Evolutionary conservation across 1,284 basidiomycete genomes (phyloP).

Genomic region (Coriolopsis trogii): DNA sequence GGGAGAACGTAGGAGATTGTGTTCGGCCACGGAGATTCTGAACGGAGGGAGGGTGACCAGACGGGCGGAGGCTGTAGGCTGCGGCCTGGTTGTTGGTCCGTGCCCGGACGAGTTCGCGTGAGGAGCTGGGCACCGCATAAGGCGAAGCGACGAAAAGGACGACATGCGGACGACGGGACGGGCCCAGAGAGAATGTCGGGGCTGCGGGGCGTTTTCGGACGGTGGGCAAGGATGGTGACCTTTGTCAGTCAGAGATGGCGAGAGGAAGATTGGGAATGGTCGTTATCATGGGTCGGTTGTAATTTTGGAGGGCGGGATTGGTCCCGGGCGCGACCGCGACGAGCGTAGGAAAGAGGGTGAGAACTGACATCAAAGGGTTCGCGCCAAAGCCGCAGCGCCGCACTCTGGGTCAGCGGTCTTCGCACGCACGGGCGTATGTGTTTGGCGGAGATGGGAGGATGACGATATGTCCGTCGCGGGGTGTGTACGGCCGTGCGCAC

Average conservation of each 20-base stretch:
- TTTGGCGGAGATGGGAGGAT: constrained; percentile 4
- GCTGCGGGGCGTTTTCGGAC: constrained; percentile 21
- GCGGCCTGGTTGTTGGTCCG: constrained; percentile 8
- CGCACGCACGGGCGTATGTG: constrained; percentile 1
- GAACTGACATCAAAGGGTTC: constrained; percentile 20
- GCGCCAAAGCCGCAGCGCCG: constrained; percentile 12
- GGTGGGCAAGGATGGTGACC: constrained; percentile 8
- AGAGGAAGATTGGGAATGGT: background rate
- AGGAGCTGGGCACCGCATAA: constrained; percentile 11
- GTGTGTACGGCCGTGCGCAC: background rate
- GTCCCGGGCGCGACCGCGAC: constrained; percentile 10
- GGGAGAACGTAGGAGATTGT: background rate
- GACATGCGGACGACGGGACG: constrained; percentile 3
- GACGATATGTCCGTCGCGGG: background rate
- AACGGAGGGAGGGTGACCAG: constrained; percentile 11
- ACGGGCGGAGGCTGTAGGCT: constrained; percentile 15
- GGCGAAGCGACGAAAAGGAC: constrained; percentile 7
- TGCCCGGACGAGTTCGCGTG: constrained; percentile 20
- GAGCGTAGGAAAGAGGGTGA: constrained; percentile 17
- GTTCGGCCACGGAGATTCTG: constrained; percentile 8
- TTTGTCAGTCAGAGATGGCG: background rate
- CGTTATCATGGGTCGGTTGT: constrained; percentile 2
- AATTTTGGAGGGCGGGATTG: constrained; percentile 4
- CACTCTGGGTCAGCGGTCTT: constrained; percentile 10
- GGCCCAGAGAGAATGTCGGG: constrained; percentile 19